Percentiles rank a stretch among this genome's conserved stretches.
Conservation (phyloP, 768 basidiomycete genomes). For the Pisolithus orientalis region DNA sequence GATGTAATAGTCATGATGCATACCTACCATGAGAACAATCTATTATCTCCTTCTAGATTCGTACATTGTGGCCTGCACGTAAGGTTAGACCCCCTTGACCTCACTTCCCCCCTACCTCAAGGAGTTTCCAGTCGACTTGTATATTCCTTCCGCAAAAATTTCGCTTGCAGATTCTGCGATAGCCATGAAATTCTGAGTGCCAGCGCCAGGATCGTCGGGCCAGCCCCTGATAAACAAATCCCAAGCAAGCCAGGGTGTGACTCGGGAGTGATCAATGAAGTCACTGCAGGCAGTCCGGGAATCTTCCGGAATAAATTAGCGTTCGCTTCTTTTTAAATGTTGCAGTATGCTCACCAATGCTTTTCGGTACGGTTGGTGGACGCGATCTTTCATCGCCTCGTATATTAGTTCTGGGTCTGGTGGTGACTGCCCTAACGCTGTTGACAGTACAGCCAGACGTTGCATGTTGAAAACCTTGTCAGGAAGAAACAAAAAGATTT, state of each 20-base stretch:
- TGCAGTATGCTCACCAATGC: slow-evolving; percentile 52
- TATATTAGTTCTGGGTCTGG: slow-evolving; percentile 96
- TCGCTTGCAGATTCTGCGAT: slow-evolving; percentile 78
- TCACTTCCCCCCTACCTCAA: slow-evolving; percentile 55
- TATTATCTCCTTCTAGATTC: slow-evolving; percentile 1
- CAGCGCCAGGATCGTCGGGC: slow-evolving; percentile 94
- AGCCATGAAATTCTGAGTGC: slow-evolving; percentile 74
- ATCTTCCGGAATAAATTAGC: slow-evolving; percentile 48
- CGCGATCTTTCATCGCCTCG: slow-evolving; percentile 97
- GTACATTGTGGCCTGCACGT: neutral
- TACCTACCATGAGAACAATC: slow-evolving; percentile 10
- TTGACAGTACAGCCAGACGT: slow-evolving; percentile 91
- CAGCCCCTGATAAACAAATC: slow-evolving; percentile 96
- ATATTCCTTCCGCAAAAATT: slow-evolving; percentile 67
- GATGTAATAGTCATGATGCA: slow-evolving; percentile 21
- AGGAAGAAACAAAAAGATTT: neutral
- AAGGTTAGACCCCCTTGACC: slow-evolving; percentile 15
- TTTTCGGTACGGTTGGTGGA: slow-evolving; percentile 96
- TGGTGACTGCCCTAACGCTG: slow-evolving; percentile 83
- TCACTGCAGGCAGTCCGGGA: slow-evolving; percentile 91
- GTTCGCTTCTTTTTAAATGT: neutral
- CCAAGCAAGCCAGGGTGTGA: slow-evolving; percentile 94
- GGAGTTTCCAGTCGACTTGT: slow-evolving; percentile 85
- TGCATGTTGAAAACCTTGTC: slow-evolving; percentile 94
- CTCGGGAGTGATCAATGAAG: slow-evolving; percentile 77